phyloP scores from a whole-genome alignment of 2,329 filamentous ascomycete genomes.

The Passalora sequoiae region DNA sequence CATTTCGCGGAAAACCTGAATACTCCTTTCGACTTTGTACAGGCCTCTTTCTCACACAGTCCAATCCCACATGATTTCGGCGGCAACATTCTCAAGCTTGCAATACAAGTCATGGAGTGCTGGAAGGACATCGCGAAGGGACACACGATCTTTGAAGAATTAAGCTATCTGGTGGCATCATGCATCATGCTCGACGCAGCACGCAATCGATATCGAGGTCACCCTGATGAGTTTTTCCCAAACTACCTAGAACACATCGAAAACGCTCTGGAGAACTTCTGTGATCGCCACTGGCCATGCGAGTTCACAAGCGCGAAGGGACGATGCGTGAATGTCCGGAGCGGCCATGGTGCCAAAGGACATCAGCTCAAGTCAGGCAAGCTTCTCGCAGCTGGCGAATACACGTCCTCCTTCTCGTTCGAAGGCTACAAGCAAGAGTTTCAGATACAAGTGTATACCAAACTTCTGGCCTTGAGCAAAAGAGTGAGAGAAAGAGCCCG shows the following conservation, averaged over 20 bases:
- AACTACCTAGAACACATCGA: conserved; percentile 31
- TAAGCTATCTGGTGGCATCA: conserved; percentile 43
- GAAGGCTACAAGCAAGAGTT: conserved; percentile 1
- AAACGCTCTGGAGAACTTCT: conserved; percentile 39
- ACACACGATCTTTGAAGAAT: conserved; percentile 34
- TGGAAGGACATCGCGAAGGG: conserved; percentile 21
- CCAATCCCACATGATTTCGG: conserved; percentile 43
- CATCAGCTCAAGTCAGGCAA: conserved; percentile 10
- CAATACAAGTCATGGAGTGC: conserved; percentile 31
- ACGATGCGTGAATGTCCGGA: conserved; percentile 38
- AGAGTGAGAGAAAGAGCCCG: background rate
- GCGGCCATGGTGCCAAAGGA: conserved; percentile 32
- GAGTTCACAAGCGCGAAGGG: background rate
- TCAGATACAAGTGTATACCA: background rate
- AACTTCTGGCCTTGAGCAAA: background rate
- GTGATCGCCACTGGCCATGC: conserved; percentile 32
- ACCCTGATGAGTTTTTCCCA: conserved; percentile 23
- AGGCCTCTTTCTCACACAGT: conserved; percentile 38
- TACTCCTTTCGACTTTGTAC: conserved; percentile 46
- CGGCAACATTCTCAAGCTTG: conserved; percentile 43
- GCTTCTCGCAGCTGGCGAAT: conserved; percentile 11
- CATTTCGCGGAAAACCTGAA: conserved; percentile 42
- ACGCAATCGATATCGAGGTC: conserved; percentile 14
- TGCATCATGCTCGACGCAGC: conserved; percentile 41
- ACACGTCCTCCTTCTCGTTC: conserved; percentile 4